Percentiles rank a stretch among this genome's conserved stretches.
phyloP scores from a whole-genome alignment of 2,329 filamentous ascomycete species.

The Sarocladium kiliense region DNA sequence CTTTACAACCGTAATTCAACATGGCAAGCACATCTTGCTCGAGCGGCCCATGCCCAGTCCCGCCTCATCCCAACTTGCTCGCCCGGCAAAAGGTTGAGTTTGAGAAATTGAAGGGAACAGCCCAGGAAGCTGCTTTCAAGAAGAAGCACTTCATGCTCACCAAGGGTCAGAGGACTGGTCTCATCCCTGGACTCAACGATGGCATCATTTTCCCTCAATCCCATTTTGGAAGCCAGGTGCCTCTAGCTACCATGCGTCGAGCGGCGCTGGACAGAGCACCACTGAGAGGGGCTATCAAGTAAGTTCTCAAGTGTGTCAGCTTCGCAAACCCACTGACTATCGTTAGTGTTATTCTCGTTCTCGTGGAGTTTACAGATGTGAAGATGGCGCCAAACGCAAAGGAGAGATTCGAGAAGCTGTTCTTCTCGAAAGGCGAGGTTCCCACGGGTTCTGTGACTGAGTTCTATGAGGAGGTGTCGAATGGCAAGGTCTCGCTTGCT shows the following conservation, averaged over 20 bases:
- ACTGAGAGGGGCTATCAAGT: not conserved
- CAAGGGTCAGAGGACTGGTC: not conserved
- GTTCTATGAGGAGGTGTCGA: slow-evolving; percentile 1
- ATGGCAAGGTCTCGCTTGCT: slow-evolving; percentile 1
- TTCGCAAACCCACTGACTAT: not conserved
- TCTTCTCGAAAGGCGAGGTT: slow-evolving; percentile 4
- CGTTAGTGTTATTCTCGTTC: not conserved
- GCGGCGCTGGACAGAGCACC: slow-evolving; percentile 1
- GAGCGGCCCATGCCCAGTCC: not conserved
- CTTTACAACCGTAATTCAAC: not conserved
- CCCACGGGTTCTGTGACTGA: not conserved
- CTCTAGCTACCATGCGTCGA: not conserved
- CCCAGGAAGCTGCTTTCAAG: not conserved
- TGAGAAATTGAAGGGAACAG: not conserved
- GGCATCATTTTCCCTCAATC: slow-evolving; percentile 3
- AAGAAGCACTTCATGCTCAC: not conserved
- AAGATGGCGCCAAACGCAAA: slow-evolving; percentile 4
- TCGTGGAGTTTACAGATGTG: slow-evolving; percentile 3
- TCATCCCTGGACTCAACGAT: slow-evolving; percentile 3
- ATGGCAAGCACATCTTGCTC: not conserved
- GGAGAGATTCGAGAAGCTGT: slow-evolving; percentile 1
- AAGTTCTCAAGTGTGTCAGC: not conserved
- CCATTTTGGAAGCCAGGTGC: not conserved
- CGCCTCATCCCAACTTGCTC: slow-evolving; percentile 7
- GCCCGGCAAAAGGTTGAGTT: not conserved